A percentile compares a stretch with the other conserved stretches of the same genome.
Conservation (phyloP, 306 rosid genomes). For the Dryas drummondii region DNA sequence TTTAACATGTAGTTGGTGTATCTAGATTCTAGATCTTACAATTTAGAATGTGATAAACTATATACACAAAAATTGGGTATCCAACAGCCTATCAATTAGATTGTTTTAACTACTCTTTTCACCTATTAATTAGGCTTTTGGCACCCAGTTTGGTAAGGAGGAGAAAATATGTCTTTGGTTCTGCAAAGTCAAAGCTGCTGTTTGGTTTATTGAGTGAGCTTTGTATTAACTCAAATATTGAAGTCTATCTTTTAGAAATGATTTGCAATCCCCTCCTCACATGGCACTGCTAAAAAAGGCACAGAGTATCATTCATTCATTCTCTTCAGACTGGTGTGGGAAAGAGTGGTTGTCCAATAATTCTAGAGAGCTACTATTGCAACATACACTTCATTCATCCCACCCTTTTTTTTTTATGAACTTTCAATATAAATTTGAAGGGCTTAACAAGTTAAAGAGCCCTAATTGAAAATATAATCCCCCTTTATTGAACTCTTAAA, state of each 20-base stretch:
- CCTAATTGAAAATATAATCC: background rate
- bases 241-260: background rate
- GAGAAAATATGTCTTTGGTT: background rate
- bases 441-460: no score
- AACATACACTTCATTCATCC: background rate
- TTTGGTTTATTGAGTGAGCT: background rate
- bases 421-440: no score
- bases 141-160: background rate
- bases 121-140: background rate
- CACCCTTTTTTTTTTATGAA: no score
- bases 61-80: no score
- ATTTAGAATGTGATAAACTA: no score
- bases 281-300: no score
- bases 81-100: no score
- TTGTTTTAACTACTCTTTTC: no score
- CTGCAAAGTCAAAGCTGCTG: conserved; percentile 1
- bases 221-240: background rate
- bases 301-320: no score
- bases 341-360: background rate
- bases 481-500: background rate
- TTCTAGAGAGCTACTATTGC: background rate
- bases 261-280: background rate
- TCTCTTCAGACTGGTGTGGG: background rate
- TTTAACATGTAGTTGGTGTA: no score
- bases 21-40: no score